These are phyloP conservation scores for Orbilia brochopaga DNA, from an alignment of 2,329 filamentous ascomycete genomes.

Conservation along the genomic window DNA sequence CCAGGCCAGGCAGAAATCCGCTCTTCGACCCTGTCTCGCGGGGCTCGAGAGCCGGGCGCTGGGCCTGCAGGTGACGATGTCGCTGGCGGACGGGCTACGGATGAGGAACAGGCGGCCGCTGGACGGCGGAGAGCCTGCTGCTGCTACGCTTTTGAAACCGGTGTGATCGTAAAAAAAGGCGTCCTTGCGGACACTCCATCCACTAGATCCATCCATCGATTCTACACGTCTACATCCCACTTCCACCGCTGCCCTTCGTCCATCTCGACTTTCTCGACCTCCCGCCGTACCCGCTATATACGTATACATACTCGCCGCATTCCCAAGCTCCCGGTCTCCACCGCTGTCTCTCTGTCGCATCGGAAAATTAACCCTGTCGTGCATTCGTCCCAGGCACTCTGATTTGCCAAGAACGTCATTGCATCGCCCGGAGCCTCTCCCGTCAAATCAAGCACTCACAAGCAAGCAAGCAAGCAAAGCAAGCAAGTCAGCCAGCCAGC, in stretches of 20 bases:
- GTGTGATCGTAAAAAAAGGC: conserved; percentile 15
- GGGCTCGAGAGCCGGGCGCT: background rate
- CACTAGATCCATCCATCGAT: background rate
- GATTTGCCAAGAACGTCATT: conserved; percentile 48
- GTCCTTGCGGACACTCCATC: background rate
- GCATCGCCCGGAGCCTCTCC: conserved; percentile 4
- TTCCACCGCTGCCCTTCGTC: background rate
- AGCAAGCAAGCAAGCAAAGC: conserved; percentile 12
- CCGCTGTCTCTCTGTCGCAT: background rate
- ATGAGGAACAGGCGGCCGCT: conserved; percentile 27
- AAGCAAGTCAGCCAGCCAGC: conserved; percentile 8
- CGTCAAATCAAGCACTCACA: background rate
- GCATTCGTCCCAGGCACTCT: conserved; percentile 8
- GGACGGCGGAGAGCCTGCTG: conserved; percentile 25
- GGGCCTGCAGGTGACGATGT: conserved; percentile 7
- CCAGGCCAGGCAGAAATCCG: background rate
- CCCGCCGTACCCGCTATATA: background rate
- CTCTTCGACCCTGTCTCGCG: too few species aligned
- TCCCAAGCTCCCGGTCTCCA: background rate
- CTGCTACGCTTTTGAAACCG: conserved; percentile 33
- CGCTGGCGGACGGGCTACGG: background rate
- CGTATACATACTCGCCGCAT: background rate
- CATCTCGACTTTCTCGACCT: background rate
- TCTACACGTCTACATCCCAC: background rate
- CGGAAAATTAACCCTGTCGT: conserved; percentile 30